Percentiles rank a stretch among this genome's conserved stretches.
These are phyloP conservation scores for Paramecium bursaria DNA, from an alignment of 73 alveolate genomes.

Conservation along the genomic window DNA sequence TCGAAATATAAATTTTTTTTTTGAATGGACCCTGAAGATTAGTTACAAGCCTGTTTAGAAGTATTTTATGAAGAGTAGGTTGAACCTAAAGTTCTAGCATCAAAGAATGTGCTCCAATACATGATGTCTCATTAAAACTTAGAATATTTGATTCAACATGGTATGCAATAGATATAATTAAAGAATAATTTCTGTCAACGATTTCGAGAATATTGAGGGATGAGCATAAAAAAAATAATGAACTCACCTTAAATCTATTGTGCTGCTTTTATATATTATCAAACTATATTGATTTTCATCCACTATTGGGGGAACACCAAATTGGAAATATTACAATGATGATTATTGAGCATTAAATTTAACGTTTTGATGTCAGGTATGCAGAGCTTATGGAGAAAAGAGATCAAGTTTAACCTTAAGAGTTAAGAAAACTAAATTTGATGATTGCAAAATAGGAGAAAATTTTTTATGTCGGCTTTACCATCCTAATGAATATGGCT, in stretches of 20 bases:
- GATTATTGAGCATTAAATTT: constrained; percentile 91
- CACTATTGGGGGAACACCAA: constrained; percentile 82
- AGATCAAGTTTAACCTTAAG: constrained; percentile 72
- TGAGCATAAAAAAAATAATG: constrained; percentile 91
- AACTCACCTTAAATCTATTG: constrained; percentile 89
- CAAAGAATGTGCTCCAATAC: not conserved
- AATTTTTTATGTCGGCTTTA: constrained; percentile 91
- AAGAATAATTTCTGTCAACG: constrained; percentile 48
- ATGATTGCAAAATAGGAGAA: constrained; percentile 96
- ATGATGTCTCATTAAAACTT: not conserved
- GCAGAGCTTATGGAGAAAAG: constrained; percentile 77
- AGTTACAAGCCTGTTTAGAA: constrained; percentile 13
- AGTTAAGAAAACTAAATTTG: constrained; percentile 78
- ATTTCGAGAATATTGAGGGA: constrained; percentile 86
- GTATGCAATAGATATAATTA: not conserved
- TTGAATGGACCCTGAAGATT: constrained; percentile 44
- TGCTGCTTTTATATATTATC: constrained; percentile 94
- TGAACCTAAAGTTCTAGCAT: constrained; percentile 38
- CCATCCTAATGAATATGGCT: constrained; percentile 94
- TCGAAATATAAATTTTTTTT: not conserved
- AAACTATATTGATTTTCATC: constrained; percentile 92
- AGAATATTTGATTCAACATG: constrained; percentile 40
- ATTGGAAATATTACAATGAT: constrained; percentile 95
- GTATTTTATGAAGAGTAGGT: constrained; percentile 49
- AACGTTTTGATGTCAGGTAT: constrained; percentile 88